phyloP scores from a whole-genome alignment of 768 basidiomycete species.

The Sarcodon aspratus region DNA sequence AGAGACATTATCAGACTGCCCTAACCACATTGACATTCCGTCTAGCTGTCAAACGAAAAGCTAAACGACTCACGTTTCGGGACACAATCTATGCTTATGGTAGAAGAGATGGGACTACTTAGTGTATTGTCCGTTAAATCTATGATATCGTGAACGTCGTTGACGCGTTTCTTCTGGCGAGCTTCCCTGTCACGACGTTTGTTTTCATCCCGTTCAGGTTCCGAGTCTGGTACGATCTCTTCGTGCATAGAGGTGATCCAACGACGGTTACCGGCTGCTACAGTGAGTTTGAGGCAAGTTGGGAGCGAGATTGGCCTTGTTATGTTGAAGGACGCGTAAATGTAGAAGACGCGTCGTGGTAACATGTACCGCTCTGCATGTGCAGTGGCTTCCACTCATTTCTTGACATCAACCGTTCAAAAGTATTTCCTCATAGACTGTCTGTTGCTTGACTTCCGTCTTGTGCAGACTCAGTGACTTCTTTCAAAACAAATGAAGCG shows the following conservation, averaged over 20 bases:
- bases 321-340: no score
- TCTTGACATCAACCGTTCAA: background rate
- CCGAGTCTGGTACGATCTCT: constrained; percentile 57
- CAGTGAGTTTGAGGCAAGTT: no score
- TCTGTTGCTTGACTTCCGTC: background rate
- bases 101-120: background rate
- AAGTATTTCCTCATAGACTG: no score
- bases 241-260: background rate
- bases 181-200: constrained; percentile 10
- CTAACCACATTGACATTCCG: background rate
- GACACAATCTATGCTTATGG: background rate
- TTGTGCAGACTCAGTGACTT: background rate
- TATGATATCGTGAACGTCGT: constrained; percentile 8
- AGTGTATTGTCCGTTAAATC: constrained; percentile 13
- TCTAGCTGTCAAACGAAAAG: background rate
- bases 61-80: background rate
- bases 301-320: no score
- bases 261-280: no score
- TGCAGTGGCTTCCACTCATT: background rate
- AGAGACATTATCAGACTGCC: no score
- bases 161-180: constrained; percentile 12
- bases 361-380: no score
- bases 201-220: constrained; percentile 49
- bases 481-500: background rate
- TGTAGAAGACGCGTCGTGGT: no score